Conservation (phyloP, 2,329 filamentous ascomycete genomes). For the Fusarium chuoi region DNA sequence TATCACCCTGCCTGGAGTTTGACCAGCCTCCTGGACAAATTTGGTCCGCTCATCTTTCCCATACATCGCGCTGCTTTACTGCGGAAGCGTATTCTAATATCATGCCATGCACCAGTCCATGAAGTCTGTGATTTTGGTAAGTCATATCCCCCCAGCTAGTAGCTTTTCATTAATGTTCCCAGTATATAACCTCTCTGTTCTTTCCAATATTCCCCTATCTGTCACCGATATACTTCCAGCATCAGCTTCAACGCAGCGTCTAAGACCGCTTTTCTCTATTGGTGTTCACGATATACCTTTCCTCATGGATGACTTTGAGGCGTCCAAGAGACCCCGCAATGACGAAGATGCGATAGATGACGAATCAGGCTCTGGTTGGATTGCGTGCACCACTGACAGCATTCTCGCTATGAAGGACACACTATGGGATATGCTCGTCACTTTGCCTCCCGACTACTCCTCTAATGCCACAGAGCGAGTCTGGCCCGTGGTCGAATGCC, state of each 20-base stretch:
- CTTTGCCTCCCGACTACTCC: constrained; percentile 74
- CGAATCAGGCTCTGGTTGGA: constrained; percentile 75
- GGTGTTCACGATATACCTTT: constrained; percentile 92
- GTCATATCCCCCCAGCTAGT: constrained; percentile 17
- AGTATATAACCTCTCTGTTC: constrained; percentile 95
- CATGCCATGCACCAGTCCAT: constrained; percentile 87
- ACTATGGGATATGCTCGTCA: constrained; percentile 90
- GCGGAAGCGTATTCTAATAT: constrained; percentile 87
- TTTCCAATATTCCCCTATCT: constrained; percentile 86
- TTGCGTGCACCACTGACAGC: constrained; percentile 95
- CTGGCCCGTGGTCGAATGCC: constrained; percentile 81
- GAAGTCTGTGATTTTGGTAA: constrained; percentile 88
- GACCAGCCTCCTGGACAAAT: constrained; percentile 78
- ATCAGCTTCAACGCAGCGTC: constrained; percentile 69
- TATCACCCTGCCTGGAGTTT: constrained; percentile 91
- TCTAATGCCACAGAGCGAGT: constrained; percentile 67
- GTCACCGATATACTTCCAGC: constrained; percentile 75
- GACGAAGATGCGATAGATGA: constrained; percentile 54
- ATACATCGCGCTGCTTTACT: constrained; percentile 88
- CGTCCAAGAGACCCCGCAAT: constrained; percentile 52
- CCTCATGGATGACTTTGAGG: constrained; percentile 70
- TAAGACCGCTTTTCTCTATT: constrained; percentile 89
- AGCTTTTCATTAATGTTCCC: constrained; percentile 30
- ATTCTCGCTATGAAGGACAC: constrained; percentile 87
- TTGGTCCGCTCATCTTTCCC: constrained; percentile 92